Conservation (phyloP, 345 rosid species). For the Kernera saxatilis region DNA sequence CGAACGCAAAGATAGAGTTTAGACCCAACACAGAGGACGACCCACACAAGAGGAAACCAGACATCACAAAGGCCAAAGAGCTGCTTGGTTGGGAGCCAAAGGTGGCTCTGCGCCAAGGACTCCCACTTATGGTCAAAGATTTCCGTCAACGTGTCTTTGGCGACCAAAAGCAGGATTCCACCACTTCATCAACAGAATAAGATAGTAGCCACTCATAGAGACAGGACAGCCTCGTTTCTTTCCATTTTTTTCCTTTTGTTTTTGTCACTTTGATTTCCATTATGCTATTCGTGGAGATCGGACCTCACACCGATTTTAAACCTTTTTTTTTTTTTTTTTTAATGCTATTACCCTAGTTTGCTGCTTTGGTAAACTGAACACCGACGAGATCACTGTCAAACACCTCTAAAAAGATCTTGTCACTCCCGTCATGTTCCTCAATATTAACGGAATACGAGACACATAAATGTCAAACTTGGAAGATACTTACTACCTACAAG, state of each 20-base stretch:
- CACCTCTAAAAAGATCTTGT: not conserved
- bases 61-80: constrained; percentile 83
- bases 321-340: not conserved
- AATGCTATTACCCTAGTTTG: not conserved
- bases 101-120: constrained; percentile 78
- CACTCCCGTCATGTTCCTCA: not conserved
- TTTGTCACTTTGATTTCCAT: not conserved
- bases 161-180: constrained; percentile 65
- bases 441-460: not conserved
- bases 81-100: constrained; percentile 94
- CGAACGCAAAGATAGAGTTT: constrained; percentile 90
- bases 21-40: constrained; percentile 94
- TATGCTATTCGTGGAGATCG: not conserved
- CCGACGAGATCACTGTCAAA: not conserved
- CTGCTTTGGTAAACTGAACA: not conserved
- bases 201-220: not conserved
- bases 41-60: constrained; percentile 99
- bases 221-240: constrained; percentile 3
- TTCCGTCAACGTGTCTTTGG: constrained; percentile 91
- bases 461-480: not conserved
- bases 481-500: constrained; percentile 17
- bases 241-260: not conserved
- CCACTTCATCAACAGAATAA: constrained; percentile 30
- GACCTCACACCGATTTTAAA: constrained; percentile 17
- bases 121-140: constrained; percentile 90